These are phyloP conservation scores for Hypoxylon fragiforme DNA, from an alignment of 495 filamentous ascomycete species.

Conservation along the genomic window DNA sequence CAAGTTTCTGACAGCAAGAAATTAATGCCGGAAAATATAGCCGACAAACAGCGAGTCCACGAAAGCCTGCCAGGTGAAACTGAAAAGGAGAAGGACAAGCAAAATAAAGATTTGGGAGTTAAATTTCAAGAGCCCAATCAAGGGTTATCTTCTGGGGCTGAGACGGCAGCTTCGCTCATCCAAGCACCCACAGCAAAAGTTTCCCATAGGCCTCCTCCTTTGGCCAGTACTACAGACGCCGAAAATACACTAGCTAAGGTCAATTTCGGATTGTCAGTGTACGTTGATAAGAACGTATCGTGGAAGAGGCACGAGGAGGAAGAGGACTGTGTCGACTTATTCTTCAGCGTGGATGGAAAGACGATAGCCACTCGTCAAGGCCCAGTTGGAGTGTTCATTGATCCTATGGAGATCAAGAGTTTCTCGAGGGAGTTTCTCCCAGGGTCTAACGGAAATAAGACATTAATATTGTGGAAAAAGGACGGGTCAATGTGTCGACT, in stretches of 20 bases:
- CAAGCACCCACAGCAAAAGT: too few relatives aligned
- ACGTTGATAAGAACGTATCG: conserved; percentile 14
- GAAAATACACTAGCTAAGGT: not conserved
- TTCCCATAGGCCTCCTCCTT: too few relatives aligned
- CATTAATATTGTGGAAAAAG: conserved; percentile 10
- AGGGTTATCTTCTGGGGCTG: too few relatives aligned
- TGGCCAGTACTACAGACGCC: not conserved
- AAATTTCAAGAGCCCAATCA: too few relatives aligned
- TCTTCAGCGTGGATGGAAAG: conserved; percentile 11
- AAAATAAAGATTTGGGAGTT: too few relatives aligned
- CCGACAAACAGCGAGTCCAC: too few relatives aligned
- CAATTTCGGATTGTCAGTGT: conserved; percentile 28
- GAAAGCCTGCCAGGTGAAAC: too few relatives aligned
- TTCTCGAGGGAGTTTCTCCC: conserved; percentile 16
- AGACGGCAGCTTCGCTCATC: too few relatives aligned
- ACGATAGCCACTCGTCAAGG: conserved; percentile 9
- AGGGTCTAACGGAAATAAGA: conserved; percentile 13
- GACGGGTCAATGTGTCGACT: conserved; percentile 17
- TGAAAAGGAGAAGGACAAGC: too few relatives aligned
- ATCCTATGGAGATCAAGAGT: conserved; percentile 15
- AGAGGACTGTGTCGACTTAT: conserved; percentile 18
- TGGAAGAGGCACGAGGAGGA: conserved; percentile 19
- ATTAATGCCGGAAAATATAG: too few relatives aligned
- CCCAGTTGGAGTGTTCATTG: conserved; percentile 11
- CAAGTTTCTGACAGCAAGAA: too few relatives aligned